Evolutionary conservation across 2,329 filamentous ascomycete genomes (phyloP).

Genomic region (Cordyceps javanica): DNA sequence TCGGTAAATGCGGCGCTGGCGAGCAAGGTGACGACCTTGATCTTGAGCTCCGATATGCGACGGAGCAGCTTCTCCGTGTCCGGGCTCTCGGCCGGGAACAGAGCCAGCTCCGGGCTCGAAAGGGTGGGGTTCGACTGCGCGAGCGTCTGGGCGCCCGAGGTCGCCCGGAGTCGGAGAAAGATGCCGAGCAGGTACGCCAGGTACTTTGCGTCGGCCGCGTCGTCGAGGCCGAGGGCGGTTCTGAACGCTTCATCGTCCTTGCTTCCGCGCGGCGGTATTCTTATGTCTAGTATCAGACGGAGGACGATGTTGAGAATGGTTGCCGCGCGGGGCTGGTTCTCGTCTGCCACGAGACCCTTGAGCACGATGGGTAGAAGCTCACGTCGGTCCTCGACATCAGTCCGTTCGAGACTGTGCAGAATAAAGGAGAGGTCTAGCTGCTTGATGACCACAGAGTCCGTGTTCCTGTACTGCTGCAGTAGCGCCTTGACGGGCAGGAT

Average conservation of each 20-base stretch:
- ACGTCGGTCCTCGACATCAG: conserved; percentile 54
- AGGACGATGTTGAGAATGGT: conserved; percentile 79
- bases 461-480: conserved; percentile 81
- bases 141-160: conserved; percentile 26
- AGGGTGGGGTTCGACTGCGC: conserved; percentile 28
- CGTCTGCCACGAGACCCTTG: conserved; percentile 25
- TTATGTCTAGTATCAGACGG: conserved; percentile 64
- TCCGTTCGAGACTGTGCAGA: conserved; percentile 63
- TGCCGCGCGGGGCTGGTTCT: conserved; percentile 30
- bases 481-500: conserved; percentile 79
- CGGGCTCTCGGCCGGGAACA: conserved; percentile 32
- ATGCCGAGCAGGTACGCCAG: conserved; percentile 71
- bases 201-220: conserved; percentile 63
- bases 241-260: conserved; percentile 70
- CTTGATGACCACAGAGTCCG: conserved; percentile 66
- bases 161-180: conserved; percentile 48
- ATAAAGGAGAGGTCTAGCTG: conserved; percentile 88
- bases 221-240: conserved; percentile 57
- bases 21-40: conserved; percentile 61
- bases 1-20: conserved; percentile 83
- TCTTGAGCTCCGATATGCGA: conserved; percentile 41
- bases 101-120: conserved; percentile 22
- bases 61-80: conserved; percentile 55
- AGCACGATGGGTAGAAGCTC: conserved; percentile 58
- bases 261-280: conserved; percentile 69